Base-by-base conservation (phyloP, 441 rosid genomes). In the Erysimum cheiri region DNA sequence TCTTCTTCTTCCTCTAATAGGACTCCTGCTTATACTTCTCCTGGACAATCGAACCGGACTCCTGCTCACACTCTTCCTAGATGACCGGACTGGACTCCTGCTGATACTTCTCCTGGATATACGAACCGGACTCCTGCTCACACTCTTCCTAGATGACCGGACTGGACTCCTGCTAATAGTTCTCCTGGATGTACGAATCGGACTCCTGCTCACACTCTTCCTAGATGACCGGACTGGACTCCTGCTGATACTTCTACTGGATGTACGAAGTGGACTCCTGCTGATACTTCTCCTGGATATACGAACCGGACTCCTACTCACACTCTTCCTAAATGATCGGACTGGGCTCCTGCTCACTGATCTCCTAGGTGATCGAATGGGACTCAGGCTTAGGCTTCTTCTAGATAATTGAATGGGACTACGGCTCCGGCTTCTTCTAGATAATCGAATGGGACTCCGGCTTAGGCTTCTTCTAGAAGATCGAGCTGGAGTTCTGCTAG, bases 1-100 rank as follows among this genome's bases (percentile, higher is more conserved):
- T 72, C 81, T 88, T 81, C 83, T 85, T 81, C 84, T 76, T 31
- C 74, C 77, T 81, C 91, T 81, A 36, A 80, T 85, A 3, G 93
- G 83, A 83, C 93, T 91, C 73, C 95, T 80, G 75, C 94, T 85
- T 28, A 84, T 49, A 72, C 88, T 85, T 78, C 87, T 87, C 28
- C 79, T 60, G 24, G 82, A 53, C 48, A 82, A 74, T 75, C 83
- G 81, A 13, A 74, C 78, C 0, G 90, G 85, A 73, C 89, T 85
- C 71, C 85, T 77, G 80, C 88, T 86, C 5, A 72, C 22, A 71
- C 84, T 82, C 69, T 80, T 81, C 60, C 73, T 80, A 3, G 76
- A 48, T 19, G 37, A 37, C 47, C 59, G 71, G 0, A 70, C 43
- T 8, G 87, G 87, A 53, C 83, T 81, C 59, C 53, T 70, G 71